Base-by-base conservation (phyloP, 148 eudicot species). In the Bassia scoparia region DNA sequence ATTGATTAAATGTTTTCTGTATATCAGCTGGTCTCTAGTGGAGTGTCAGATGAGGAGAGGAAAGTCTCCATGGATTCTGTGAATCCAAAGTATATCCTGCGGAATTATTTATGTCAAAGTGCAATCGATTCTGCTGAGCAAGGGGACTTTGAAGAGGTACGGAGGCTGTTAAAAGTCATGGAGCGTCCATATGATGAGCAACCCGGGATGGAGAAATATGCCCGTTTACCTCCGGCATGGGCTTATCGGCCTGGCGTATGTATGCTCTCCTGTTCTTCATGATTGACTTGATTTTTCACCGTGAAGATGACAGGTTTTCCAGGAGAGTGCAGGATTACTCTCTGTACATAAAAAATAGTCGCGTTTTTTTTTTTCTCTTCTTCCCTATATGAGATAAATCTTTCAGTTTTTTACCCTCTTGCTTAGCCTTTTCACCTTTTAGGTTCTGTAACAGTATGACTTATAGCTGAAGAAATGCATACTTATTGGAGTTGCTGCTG, bases 201-300 rank as follows among this genome's bases (percentile, higher is more conserved):
- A 74, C 97, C 98, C 1, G 98, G 98, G 64, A 91, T 95, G 98
- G 97, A 95, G 74, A 91, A 87, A 61, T 95, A 95, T 58, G 97
- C 98, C 21, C 91, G 98, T 2, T 78, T 95, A 78, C 98, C 98
- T 54, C 98, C 98, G 15, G 98, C 98, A 3, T 95, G 98, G 97
- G 98, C 98, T 27, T 95, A 91, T 81, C 87, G 98, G 61, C 98
- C 98, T 0, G 98, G 98, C 12, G 98, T 95, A 46, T 79, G 98
- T 85, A 95, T 91, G 98, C 96, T 95, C 37, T 95, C 98, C 43
- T 95, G 98, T 70, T 95, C 98, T 73, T 95, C 98, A 3, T 95
- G 79, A 91, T 44, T 35, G 56, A 34, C 59, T 43, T 61, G 17
- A 5, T 37, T 34, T 37, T 35, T 53, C 26, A 18, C 7, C 20